These are phyloP conservation scores for Didymella arachidicola DNA, from an alignment of 2,329 filamentous ascomycete genomes.

Conservation along the genomic window DNA sequence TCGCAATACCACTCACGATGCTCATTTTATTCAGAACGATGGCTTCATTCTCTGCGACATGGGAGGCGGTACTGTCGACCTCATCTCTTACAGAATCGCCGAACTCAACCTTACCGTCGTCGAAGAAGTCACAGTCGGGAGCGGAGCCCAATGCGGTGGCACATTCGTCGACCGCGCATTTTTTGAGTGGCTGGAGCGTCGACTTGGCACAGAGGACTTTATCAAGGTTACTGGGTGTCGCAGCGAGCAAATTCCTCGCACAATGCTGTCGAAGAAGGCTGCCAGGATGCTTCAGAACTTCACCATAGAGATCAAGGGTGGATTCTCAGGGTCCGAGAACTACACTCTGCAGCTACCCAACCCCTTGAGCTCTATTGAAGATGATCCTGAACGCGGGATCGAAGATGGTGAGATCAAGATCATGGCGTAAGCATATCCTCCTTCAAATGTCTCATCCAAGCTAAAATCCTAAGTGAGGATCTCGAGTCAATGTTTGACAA, in stretches of 20 bases:
- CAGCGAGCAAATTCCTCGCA: constrained; percentile 23
- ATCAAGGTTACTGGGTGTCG: constrained; percentile 25
- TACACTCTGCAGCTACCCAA: constrained; percentile 27
- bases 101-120: constrained; percentile 21
- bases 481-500: too few species aligned
- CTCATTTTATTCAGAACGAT: too few species aligned
- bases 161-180: constrained; percentile 40
- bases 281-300: constrained; percentile 36
- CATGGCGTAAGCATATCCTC: too few species aligned
- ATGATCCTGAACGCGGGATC: constrained; percentile 32
- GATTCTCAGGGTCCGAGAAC: constrained; percentile 31
- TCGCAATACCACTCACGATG: too few species aligned
- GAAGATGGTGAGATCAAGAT: constrained; percentile 34
- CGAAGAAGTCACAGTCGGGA: constrained; percentile 35
- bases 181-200: constrained; percentile 31
- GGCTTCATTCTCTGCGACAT: constrained; percentile 43
- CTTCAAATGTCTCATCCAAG: too few species aligned
- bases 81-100: constrained; percentile 35
- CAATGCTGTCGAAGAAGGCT: constrained; percentile 22
- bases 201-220: constrained; percentile 32
- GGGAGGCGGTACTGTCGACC: constrained; percentile 43
- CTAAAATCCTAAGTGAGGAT: too few species aligned
- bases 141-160: constrained; percentile 39
- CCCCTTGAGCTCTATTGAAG: constrained; percentile 28
- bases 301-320: constrained; percentile 27